Base-by-base conservation (phyloP, 441 rosid species). In the Erodium trifolium region DNA sequence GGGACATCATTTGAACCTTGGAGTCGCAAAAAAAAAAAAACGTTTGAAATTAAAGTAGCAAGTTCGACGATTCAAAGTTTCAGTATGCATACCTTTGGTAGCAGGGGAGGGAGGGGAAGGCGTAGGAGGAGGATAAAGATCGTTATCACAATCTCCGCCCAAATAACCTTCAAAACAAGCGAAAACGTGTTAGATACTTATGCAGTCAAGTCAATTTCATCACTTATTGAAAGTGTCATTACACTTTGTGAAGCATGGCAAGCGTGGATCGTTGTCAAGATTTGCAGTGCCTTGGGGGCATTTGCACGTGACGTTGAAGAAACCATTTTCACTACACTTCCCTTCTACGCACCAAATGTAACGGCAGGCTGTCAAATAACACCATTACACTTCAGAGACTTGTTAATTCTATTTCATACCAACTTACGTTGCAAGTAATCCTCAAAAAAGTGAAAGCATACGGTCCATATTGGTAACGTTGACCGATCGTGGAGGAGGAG, bases 401-500 rank as follows among this genome's bases (percentile, higher is more conserved):
- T 34, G 37, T 34, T 34, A 34, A 23, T 34, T 34, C 5, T 34
- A 5, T 34, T 34, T 34, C 5, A 34, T 34, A 34, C 5, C 37
- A 34, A 34, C 5, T 34, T 34, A 34, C 3, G 37, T 34, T 34
- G 37, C 5, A 5, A 34, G 4, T 34, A 3, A 23, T 34, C 5
- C 5, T 34, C 4, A 34, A 34, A 34, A 34, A 34, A 34, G 5
- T 34, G 37, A 34, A 34, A 34, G 37, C 37, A 69, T 49, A 79
- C 79, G 74, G 68, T 69, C 5, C 0, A 13, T 53, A 53, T n/a
- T 64, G 2, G 77, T 65, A 0, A 41, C 13, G 62, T 73, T 66
- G 12, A 18, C 1, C 5, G 57, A 34, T 2, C 60, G 47, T 9
- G 65, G 75, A 0, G 80, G 68, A 3, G 82, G 81, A 1, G 10